Conservation (phyloP, 306 rosid species). For the Nissolia schottii region DNA sequence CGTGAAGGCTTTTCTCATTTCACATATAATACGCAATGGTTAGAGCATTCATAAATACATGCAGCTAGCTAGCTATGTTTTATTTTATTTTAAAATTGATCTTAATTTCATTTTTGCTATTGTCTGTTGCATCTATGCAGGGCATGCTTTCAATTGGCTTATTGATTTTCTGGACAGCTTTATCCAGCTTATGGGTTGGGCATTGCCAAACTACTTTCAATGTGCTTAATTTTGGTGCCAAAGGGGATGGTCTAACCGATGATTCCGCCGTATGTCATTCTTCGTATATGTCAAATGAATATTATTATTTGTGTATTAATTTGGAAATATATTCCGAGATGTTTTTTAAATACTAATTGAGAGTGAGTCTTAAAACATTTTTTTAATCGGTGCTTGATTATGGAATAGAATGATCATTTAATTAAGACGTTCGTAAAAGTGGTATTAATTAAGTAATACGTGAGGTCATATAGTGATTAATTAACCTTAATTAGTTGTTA, state of each 20-base stretch:
- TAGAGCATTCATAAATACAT: not conserved
- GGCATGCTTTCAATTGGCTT: not conserved
- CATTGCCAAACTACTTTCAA: not conserved
- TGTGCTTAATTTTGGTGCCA: constrained; percentile 22
- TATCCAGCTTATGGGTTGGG: not conserved
- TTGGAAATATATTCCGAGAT: too few species aligned
- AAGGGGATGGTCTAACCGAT: constrained; percentile 16
- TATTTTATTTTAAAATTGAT: not conserved
- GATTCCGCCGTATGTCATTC: not conserved
- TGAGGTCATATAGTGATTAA: too few species aligned
- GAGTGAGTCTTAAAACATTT: too few species aligned
- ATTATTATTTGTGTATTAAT: too few species aligned
- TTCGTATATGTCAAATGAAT: not conserved
- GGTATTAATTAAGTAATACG: too few species aligned
- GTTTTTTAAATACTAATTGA: too few species aligned
- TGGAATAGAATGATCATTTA: too few species aligned
- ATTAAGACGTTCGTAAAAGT: too few species aligned
- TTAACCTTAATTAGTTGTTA: too few species aligned
- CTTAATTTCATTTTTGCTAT: not conserved
- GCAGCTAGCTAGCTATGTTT: not conserved
- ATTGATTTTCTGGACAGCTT: not conserved
- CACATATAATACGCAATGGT: not conserved
- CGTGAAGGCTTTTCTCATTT: not conserved
- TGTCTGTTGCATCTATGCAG: not conserved
- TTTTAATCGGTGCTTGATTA: too few species aligned